Evolutionary conservation across 257 asterid species (phyloP), one percentile per base, ranked within the genome.

Genomic region (Ocimum tenuiflorum): DNA sequence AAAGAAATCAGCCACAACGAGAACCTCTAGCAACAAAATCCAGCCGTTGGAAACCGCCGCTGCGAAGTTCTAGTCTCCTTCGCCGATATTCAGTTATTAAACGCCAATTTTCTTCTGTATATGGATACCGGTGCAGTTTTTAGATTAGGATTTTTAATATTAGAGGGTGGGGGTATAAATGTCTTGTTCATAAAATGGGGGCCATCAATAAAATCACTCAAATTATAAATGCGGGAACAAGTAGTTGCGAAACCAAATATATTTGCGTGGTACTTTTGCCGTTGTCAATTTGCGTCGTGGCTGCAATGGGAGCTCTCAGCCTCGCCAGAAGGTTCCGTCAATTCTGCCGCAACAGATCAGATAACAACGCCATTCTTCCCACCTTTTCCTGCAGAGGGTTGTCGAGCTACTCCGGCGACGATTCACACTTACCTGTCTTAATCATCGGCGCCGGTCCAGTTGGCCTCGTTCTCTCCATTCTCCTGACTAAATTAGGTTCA

Each of bases 391-490:
- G n/a, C n/a, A 82, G 88, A 75, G 39, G 71, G 14, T 66, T 78
- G 8, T 83, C 96, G 0, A 75, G 60, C 45, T 59, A 63, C 45
- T 52, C 41, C 18, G 42, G 48, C 19, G 45, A 64, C 4, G 86
- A 75, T 57, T 79, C 89, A 23, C 68, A 74, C 53, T 60, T 84
- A 69, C 97, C 97, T 0, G 99, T 92, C 18, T 75, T 92, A 80
- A 92, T 92, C 67, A 80, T 92, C 4, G 99, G 99, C 36, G 99
- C 95, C 3, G 99, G 99, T 52, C 99, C 99, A 3, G 97, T 92
- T 75, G 99, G 97, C 36, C 87, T 92, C 27, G 79, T 80, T 70
- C 95, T 92, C 45, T 87, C 97, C 19, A 73, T 87, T 63, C 89
- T 92, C 57, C 95, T 92, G 6, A 81, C 95, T 15, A 92, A 85